phyloP scores from a whole-genome alignment of 768 basidiomycete genomes.

The button mushroom (Agaricus bisporus) region DNA sequence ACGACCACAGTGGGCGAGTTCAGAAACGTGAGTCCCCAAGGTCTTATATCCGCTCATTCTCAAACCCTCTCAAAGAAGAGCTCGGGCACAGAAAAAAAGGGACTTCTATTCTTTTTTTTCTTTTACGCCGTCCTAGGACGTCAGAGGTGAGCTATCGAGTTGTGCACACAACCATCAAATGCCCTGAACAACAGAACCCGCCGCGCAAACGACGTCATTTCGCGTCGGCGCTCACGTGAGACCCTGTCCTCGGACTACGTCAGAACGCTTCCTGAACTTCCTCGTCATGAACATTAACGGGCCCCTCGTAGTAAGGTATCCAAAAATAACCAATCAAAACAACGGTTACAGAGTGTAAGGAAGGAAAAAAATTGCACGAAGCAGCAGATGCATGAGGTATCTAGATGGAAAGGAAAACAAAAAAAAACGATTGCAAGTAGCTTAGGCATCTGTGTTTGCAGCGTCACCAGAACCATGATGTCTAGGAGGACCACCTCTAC shows the following conservation, averaged over 20 bases:
- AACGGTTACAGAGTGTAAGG: neutral
- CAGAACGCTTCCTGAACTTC: too few relatives aligned
- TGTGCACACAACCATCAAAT: too few relatives aligned
- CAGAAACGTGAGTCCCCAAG: too few relatives aligned
- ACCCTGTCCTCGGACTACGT: slow-evolving; percentile 2
- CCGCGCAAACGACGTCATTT: neutral
- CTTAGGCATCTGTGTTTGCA: slow-evolving; percentile 2
- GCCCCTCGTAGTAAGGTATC: slow-evolving; percentile 2
- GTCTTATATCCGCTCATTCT: too few relatives aligned
- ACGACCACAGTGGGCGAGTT: too few relatives aligned
- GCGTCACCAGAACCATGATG: slow-evolving; percentile 1
- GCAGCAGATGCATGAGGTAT: neutral
- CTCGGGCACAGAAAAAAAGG: too few relatives aligned
- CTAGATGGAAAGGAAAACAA: neutral
- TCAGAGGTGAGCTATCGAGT: too few relatives aligned
- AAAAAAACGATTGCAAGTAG: neutral
- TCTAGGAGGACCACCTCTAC: slow-evolving; percentile 18
- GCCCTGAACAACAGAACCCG: too few relatives aligned
- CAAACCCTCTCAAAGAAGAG: too few relatives aligned
- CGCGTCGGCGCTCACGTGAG: neutral
- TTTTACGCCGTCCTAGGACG: too few relatives aligned
- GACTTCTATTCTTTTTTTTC: too few relatives aligned
- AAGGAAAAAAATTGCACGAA: neutral
- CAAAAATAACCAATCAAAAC: slow-evolving; percentile 4
- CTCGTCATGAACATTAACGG: neutral